Percentiles rank a stretch among this genome's conserved stretches.
phyloP scores from a whole-genome alignment of 2,329 filamentous ascomycete genomes.

The Stachybotrys chartarum region DNA sequence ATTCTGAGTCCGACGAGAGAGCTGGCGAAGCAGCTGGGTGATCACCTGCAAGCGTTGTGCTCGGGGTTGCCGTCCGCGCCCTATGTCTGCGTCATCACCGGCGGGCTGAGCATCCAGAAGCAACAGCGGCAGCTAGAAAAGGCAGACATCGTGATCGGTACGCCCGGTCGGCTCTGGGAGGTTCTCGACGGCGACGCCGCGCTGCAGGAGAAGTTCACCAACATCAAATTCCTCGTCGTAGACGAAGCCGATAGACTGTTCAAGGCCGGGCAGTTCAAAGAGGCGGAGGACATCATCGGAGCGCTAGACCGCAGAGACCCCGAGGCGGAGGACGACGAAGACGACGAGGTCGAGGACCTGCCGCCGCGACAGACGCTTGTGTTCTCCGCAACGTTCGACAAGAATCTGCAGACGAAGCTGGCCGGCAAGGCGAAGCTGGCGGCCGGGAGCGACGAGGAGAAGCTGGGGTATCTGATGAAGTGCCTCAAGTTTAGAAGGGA shows the following conservation, averaged over 20 bases:
- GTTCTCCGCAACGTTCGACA: slow-evolving; percentile 95
- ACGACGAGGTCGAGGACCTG: slow-evolving; percentile 39
- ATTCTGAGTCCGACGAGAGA: slow-evolving; percentile 90
- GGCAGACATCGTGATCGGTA: slow-evolving; percentile 89
- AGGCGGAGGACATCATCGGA: slow-evolving; percentile 80
- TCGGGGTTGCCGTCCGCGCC: slow-evolving; percentile 51
- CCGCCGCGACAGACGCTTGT: slow-evolving; percentile 75
- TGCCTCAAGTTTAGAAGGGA: slow-evolving; percentile 82
- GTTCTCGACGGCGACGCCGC: slow-evolving; percentile 71
- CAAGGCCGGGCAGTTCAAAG: slow-evolving; percentile 91
- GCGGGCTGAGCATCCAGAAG: slow-evolving; percentile 89
- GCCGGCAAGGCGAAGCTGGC: slow-evolving; percentile 53
- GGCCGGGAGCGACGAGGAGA: slow-evolving; percentile 62
- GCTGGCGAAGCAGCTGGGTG: slow-evolving; percentile 82
- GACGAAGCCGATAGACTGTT: slow-evolving; percentile 92
- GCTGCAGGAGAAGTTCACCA: slow-evolving; percentile 62
- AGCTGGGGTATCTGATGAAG: slow-evolving; percentile 86
- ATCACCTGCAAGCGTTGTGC: slow-evolving; percentile 74
- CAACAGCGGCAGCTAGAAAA: slow-evolving; percentile 77
- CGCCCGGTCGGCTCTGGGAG: slow-evolving; percentile 91
- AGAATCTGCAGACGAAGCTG: slow-evolving; percentile 83
- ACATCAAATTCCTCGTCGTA: slow-evolving; percentile 76
- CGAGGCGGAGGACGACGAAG: slow-evolving; percentile 43
- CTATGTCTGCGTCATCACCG: slow-evolving; percentile 82
- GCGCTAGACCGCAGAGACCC: slow-evolving; percentile 70